Evolutionary conservation across 441 rosid species (phyloP), one percentile per base, ranked within the genome.

Genomic region (Erodium texanum): DNA sequence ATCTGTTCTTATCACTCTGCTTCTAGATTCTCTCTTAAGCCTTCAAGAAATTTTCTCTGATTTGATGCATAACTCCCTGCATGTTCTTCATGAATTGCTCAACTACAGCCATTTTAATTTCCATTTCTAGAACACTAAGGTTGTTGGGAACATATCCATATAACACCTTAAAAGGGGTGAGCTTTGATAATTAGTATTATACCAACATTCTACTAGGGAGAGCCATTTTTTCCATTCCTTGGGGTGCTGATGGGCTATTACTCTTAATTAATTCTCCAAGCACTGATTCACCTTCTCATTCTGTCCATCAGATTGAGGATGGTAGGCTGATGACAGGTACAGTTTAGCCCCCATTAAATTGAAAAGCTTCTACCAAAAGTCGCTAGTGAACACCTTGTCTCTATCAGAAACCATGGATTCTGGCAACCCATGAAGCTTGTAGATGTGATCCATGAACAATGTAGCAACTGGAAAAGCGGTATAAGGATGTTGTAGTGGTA

Each of bases 1-100:
- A 16, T 11, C 24, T 62, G 0, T 16, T 18, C 10, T 27, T 10
- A 9, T 68, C 64, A 0, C 24, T 45, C 10, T 24, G n/a, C n/a
- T 9, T 2, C 7, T 29, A 24, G 64, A 68, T 68, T 7, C 64
- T 29, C 15, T 68, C 23, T 11, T 24, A 64, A 52, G 70, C 48
- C 14, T 5, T 14, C n/a, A 0, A 1, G 1, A 45, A 15, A 15
- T 45, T 64, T 3, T 15, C n/a, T 0, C 15, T 15, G 0, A 6
- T 20, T 2, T 7, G 15, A 2, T 43, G 14, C 0, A 0, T 0
- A 0, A 43, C 2, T 0, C 8, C 3, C 14, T 43, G 12, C 50
- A 7, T 43, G 10, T 27, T 6, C 14, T 34, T 5, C 15, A 32
- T 9, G 0, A 8, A 32, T 3, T 29, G 19, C 4, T 29, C 20